These are phyloP conservation scores for Citrus sinensis DNA, from an alignment of 345 rosid genomes.

Conservation along the genomic window DVS_A1.0 CM039164.1:10035001-10035500, in stretches of 20 bases:
- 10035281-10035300: background rate
- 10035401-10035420: background rate
- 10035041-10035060: slow-evolving; percentile 96
- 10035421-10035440: background rate
- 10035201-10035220: background rate
- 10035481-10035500: background rate
- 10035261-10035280: background rate
- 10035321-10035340: background rate
- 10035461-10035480: background rate
- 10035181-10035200: background rate
- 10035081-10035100: slow-evolving; percentile 2
- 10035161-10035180: background rate
- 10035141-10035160: background rate
- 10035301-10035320: background rate
- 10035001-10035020: slow-evolving; percentile 88
- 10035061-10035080: slow-evolving; percentile 86
- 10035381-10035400: background rate
- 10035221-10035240: background rate
- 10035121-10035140: background rate
- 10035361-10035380: background rate
- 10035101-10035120: background rate
- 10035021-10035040: slow-evolving; percentile 79
- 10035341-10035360: background rate
- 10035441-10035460: background rate
- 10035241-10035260: background rate